These are phyloP conservation scores for Marasmius fiardii DNA, from an alignment of 1,284 basidiomycete genomes.

Conservation along the genomic window DNA sequence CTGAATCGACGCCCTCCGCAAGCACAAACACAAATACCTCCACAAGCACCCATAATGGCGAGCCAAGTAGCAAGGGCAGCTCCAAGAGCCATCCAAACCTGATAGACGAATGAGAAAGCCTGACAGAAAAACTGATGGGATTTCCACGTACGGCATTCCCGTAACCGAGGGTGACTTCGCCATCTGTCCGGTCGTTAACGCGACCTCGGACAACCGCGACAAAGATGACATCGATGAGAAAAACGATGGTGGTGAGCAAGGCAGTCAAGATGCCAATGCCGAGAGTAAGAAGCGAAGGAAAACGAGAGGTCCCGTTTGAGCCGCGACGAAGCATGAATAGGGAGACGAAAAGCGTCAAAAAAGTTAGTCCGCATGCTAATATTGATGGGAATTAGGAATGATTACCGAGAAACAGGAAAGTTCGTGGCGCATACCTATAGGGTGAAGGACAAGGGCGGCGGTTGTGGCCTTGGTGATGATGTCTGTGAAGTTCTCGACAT, in stretches of 20 bases:
- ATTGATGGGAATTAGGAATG: background rate
- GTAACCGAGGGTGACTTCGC: slow-evolving; percentile 35
- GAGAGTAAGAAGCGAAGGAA: slow-evolving; percentile 32
- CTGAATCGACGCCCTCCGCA: slow-evolving; percentile 19
- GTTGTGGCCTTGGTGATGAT: slow-evolving; percentile 36
- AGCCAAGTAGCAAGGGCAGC: slow-evolving; percentile 48
- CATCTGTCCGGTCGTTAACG: slow-evolving; percentile 39
- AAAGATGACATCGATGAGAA: slow-evolving; percentile 52
- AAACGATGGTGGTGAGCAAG: slow-evolving; percentile 44
- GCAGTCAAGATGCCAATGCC: slow-evolving; percentile 33
- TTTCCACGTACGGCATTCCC: slow-evolving; percentile 44
- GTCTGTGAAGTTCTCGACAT: slow-evolving; percentile 32
- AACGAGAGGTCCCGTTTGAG: slow-evolving; percentile 30
- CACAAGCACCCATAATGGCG: slow-evolving; percentile 37
- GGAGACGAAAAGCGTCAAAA: slow-evolving; percentile 47
- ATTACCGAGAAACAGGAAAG: background rate
- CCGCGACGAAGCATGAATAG: slow-evolving; percentile 42
- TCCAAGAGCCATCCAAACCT: slow-evolving; percentile 53
- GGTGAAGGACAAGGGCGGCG: slow-evolving; percentile 32
- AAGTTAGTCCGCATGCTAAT: slow-evolving; percentile 47
- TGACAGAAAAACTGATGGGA: slow-evolving; percentile 4
- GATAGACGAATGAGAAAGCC: slow-evolving; percentile 10
- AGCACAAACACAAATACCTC: slow-evolving; percentile 35
- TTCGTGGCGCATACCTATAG: slow-evolving; percentile 39
- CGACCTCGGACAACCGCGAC: slow-evolving; percentile 41